A percentile compares a stretch with the other conserved stretches of the same genome.
Evolutionary conservation across 345 rosid genomes (phyloP).

Genomic region (Durio zibethinus): DNA sequence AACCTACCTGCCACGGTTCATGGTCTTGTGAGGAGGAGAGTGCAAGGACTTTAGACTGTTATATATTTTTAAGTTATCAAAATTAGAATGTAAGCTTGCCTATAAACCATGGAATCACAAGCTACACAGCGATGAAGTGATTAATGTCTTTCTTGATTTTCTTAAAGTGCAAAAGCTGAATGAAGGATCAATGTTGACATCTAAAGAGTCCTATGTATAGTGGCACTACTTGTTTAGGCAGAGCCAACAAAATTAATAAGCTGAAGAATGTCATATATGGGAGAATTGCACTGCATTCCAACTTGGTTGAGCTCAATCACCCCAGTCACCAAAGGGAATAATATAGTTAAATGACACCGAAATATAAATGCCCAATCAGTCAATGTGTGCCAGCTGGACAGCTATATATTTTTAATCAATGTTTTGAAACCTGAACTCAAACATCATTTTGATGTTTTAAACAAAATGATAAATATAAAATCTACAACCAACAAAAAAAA

Average conservation of each 20-base stretch:
- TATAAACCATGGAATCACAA: not conserved
- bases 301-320: not conserved
- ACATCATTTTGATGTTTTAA: not conserved
- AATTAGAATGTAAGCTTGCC: not conserved
- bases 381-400: not conserved
- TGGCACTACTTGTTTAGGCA: not conserved
- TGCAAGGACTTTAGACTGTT: not conserved
- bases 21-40: too few species aligned
- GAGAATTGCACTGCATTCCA: not conserved
- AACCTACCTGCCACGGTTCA: too few species aligned
- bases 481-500: not conserved
- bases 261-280: not conserved
- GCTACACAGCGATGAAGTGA: not conserved
- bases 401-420: not conserved
- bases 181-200: slow-evolving; percentile 6
- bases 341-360: not conserved
- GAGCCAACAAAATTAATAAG: not conserved
- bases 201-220: not conserved
- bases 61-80: not conserved
- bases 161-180: not conserved
- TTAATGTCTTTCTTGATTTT: too few species aligned
- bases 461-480: not conserved
- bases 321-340: not conserved
- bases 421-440: not conserved
- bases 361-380: not conserved